Percentiles rank a stretch among this genome's conserved stretches.
These are phyloP conservation scores for Acer yangbiense DNA, from an alignment of 345 rosid genomes.

Conservation along the genomic window DNA sequence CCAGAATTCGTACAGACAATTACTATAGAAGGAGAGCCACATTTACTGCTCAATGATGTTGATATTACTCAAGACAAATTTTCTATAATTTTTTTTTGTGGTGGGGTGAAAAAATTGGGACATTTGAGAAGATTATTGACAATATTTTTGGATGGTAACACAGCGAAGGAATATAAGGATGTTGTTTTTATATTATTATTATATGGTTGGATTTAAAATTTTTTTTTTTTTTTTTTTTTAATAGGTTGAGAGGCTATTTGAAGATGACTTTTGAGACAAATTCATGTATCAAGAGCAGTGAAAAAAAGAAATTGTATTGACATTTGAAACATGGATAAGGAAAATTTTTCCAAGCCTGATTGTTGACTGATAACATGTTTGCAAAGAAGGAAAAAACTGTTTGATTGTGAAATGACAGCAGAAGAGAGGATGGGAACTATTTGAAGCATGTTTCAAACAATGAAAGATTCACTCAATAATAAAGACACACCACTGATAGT, in stretches of 20 bases:
- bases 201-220: no score
- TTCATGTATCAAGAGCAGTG: background rate
- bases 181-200: background rate
- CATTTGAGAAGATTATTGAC: background rate
- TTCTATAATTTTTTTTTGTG: no score
- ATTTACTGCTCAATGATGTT: slow-evolving; percentile 31
- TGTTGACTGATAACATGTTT: slow-evolving; percentile 2
- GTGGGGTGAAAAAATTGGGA: no score
- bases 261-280: background rate
- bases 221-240: no score
- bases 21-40: slow-evolving; percentile 10
- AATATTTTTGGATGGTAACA: background rate
- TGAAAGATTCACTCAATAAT: background rate
- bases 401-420: slow-evolving; percentile 6
- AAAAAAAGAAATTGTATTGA: no score
- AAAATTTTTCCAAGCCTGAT: background rate
- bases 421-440: background rate
- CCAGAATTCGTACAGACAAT: slow-evolving; percentile 13
- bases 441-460: slow-evolving; percentile 12
- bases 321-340: no score
- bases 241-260: no score
- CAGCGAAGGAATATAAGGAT: background rate
- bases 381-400: background rate
- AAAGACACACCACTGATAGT: background rate
- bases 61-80: slow-evolving; percentile 16